A percentile compares a stretch with the other conserved stretches of the same genome.
Evolutionary conservation across 192 early-diverging fungal species (phyloP).

Genomic region (Podila epicladia): DNA sequence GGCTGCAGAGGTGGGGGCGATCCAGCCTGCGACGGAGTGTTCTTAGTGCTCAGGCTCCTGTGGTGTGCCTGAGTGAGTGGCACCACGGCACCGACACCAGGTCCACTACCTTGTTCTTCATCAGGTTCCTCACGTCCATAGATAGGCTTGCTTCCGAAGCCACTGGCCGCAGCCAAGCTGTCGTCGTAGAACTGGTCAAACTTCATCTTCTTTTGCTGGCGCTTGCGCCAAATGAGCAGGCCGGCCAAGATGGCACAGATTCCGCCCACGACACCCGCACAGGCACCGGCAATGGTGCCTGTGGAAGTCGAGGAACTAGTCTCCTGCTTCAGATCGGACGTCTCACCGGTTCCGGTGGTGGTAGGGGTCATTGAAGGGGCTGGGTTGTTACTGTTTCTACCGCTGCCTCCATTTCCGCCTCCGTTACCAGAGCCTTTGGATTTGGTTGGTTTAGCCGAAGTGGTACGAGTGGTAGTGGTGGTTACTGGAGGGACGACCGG

Average conservation of each 20-base stretch:
- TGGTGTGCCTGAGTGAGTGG: too few relatives aligned
- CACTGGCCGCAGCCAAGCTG: slow-evolving; percentile 19
- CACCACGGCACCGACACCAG: too few relatives aligned
- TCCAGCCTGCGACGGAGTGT: too few relatives aligned
- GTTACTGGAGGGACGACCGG: neutral
- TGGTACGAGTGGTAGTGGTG: slow-evolving; percentile 1
- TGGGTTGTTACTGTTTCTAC: neutral
- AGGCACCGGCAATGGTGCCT: slow-evolving; percentile 5
- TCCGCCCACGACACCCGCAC: slow-evolving; percentile 11
- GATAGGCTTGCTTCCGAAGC: neutral
- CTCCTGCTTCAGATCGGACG: slow-evolving; percentile 5
- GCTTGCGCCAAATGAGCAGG: slow-evolving; percentile 21
- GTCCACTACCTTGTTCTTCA: neutral
- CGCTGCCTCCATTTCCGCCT: neutral
- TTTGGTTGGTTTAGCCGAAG: slow-evolving; percentile 3
- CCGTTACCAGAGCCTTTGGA: neutral
- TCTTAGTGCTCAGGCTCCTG: too few relatives aligned
- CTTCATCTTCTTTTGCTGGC: slow-evolving; percentile 2
- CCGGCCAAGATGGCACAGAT: slow-evolving; percentile 17
- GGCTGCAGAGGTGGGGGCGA: too few relatives aligned
- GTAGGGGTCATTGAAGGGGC: neutral
- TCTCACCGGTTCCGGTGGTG: neutral
- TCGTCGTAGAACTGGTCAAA: slow-evolving; percentile 11
- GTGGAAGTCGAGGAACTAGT: neutral
- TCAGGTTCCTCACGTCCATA: neutral